phyloP scores from a whole-genome alignment of 2,329 filamentous ascomycete species.

The Talaromyces sp. region DNA sequence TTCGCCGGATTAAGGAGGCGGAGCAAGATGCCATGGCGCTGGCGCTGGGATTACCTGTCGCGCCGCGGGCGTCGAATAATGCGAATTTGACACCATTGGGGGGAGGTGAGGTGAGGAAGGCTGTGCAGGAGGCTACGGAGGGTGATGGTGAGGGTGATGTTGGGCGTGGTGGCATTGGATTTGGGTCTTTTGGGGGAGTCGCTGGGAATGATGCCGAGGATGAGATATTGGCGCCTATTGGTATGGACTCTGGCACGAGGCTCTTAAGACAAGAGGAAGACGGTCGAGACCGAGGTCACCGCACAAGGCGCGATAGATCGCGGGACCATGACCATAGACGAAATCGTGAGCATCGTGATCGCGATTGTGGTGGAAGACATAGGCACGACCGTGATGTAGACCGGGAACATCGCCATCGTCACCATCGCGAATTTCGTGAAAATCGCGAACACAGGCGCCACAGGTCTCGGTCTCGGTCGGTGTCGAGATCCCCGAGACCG shows the following conservation, averaged over 20 bases:
- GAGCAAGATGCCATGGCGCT: constrained; percentile 87
- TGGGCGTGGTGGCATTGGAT: constrained; percentile 35
- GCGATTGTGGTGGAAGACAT: constrained; percentile 15
- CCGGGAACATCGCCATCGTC: constrained; percentile 6
- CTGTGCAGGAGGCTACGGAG: constrained; percentile 43
- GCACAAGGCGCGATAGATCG: constrained; percentile 24
- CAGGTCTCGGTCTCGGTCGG: constrained; percentile 15
- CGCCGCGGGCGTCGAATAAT: constrained; percentile 56
- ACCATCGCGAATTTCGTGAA: background rate
- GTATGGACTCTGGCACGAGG: constrained; percentile 23
- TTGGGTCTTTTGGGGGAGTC: constrained; percentile 34
- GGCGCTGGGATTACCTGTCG: constrained; percentile 75
- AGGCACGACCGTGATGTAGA: constrained; percentile 10
- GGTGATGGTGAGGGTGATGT: constrained; percentile 26
- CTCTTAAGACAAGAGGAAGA: constrained; percentile 31
- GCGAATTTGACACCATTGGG: constrained; percentile 62
- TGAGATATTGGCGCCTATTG: constrained; percentile 29
- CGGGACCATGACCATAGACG: constrained; percentile 48
- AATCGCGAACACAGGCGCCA: constrained; percentile 6
- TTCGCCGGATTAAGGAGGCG: constrained; percentile 78
- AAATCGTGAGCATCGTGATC: constrained; percentile 27
- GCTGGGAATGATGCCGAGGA: constrained; percentile 27
- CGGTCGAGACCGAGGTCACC: constrained; percentile 26
- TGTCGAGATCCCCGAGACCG: constrained; percentile 28
- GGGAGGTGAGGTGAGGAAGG: constrained; percentile 56